Base-by-base conservation (phyloP, 1,284 basidiomycete species). In the Ceratobasidium sp. region DNA sequence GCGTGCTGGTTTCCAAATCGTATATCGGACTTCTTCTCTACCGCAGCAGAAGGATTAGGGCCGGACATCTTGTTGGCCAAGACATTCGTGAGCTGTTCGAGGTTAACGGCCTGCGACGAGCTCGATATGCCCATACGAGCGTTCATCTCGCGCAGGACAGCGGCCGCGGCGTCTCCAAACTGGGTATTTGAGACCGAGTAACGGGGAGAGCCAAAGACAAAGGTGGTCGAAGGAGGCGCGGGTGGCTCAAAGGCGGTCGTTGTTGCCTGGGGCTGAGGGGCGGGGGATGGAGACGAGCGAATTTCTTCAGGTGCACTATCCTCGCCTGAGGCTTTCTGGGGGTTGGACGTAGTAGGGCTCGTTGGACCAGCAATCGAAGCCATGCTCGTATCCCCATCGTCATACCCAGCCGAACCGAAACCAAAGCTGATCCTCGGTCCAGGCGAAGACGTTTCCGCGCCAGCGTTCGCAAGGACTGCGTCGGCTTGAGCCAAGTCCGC, bases 91-190 rank as follows among this genome's bases (percentile, higher is more conserved):
- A 73, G 69, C 33, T 68, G 64, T 7, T 70, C 46, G 13, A 79
- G 20, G 58, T 58, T 79, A 33, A 76, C 39, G 10, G 66, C 53
- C 79, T 77, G 51, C 33, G 63, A 53, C 10, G 64, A n/a, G 56
- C 23, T 53, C 84, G 77, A 85, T 83, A 80, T 83, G 0, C 86
- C 88, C 9, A 95, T 87, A 1, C 92, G 89, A 67, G 87, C 86
- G 83, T 94, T 94, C 92, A 95, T 94, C 84, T 95, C 94, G 63
- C 91, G 91, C 39, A 95, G 86, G 23, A 95, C 90, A 33, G 88
- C 88, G 26, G 89, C 87, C 0, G 92, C 91, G 0, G 91, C 90
- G 6, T 86, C 84, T 71, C 88, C 87, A 84, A 94, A 93, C 78
- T 91, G 89, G 10, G 85, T 84, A 81, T 93, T 91, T 51, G 90